A percentile compares a stretch with the other conserved stretches of the same genome.
phyloP scores from a whole-genome alignment of 140 eudicot genomes.

The Anethum foeniculum region DNA sequence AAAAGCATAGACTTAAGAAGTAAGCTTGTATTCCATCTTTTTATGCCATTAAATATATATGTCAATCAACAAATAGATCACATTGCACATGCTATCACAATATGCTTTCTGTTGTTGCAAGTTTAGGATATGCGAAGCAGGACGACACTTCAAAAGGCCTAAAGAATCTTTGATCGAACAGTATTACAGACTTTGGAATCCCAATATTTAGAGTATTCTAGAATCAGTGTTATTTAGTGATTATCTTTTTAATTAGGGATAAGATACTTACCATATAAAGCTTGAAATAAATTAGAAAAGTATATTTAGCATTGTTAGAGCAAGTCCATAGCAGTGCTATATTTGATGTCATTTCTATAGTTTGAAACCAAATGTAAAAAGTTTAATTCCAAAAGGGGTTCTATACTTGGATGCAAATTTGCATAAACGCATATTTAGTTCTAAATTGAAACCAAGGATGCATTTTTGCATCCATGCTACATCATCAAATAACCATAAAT shows the following conservation, averaged over 20 bases:
- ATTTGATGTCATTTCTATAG: no score
- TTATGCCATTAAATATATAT: background rate
- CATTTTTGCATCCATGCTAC: no score
- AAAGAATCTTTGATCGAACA: background rate
- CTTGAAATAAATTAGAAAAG: background rate
- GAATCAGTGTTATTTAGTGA: background rate
- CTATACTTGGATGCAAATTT: no score
- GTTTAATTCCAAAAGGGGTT: no score
- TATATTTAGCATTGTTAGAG: background rate
- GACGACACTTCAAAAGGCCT: background rate
- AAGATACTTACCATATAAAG: background rate
- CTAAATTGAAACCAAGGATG: no score
- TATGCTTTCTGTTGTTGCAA: background rate
- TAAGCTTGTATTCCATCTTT: background rate
- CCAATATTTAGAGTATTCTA: background rate
- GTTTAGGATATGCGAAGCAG: background rate
- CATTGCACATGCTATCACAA: background rate
- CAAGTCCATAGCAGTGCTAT: no score
- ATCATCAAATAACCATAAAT: no score
- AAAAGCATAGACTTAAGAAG: background rate
- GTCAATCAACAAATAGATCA: background rate
- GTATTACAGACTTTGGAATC: background rate
- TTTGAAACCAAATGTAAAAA: no score
- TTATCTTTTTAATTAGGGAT: background rate
- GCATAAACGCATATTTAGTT: no score